Base-by-base conservation (phyloP, 2,329 filamentous ascomycete species). In the Gaeumannomyces tritici region DNA sequence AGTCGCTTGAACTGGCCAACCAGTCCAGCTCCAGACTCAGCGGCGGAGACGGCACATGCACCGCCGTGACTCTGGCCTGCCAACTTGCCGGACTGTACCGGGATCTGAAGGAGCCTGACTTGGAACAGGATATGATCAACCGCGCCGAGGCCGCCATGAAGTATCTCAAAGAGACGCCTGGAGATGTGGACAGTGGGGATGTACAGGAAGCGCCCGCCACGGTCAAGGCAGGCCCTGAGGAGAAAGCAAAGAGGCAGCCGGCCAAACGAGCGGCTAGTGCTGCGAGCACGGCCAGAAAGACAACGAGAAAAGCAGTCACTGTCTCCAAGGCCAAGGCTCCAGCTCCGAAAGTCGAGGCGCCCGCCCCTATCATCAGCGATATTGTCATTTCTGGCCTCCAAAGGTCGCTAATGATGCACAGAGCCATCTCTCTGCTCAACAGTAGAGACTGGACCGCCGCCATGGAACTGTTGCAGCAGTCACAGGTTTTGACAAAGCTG, bases 81-180 rank as follows among this genome's bases (percentile, higher is more conserved):
- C 78, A 83, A 66, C 73, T 87, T 7, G 81, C 83, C 35, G 80
- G 80, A 58, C 77, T 88, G 21, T 85, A 80, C 66, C 77, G 79
- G n/a, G 76, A 79, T 54, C 74, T 78, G 56, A 76, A 76, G 26
- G 76, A 83, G 26, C 70, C 74, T 7, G 76, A 78, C 18, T 73
- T 74, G 29, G 80, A 79, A 55, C 63, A 68, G 11, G 70, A 75
- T 24, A 75, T 83, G 67, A 70, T 85, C 27, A 70, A 72, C 59
- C 75, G 76, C 54, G 83, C 82, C 7, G 83, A 85, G 66, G 73
- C 73, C 15, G 33, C 55, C 5, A 24, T 63, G 28, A 26, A 33
- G 18, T 4, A 3, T 9, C 24, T 15, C 11, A 33, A 57, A 3
- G 31, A 42, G 33, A 33, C 29, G 57, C 9, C 29, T 7, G 42